phyloP scores from a whole-genome alignment of 2,329 filamentous ascomycete species.

The Monosporascus ibericus region DNA sequence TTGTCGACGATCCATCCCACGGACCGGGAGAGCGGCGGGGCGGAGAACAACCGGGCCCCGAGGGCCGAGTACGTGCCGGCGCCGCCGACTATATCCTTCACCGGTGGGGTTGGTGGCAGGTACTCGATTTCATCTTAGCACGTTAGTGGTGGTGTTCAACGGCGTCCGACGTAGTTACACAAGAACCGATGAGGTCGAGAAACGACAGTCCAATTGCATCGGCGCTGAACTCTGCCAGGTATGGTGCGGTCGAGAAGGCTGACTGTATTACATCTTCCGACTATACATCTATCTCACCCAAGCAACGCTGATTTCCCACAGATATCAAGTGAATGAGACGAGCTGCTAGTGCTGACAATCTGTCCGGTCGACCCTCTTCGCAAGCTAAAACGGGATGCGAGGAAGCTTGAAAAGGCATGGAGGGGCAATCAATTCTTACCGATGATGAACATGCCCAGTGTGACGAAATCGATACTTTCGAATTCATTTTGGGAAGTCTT shows the following conservation, averaged over 20 bases:
- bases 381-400: neutral
- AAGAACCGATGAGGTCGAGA: too few relatives aligned
- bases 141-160: slow-evolving; percentile 9
- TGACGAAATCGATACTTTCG: slow-evolving; percentile 58
- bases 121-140: slow-evolving; percentile 84
- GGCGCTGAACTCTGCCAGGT: too few relatives aligned
- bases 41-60: slow-evolving; percentile 83
- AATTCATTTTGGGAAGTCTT: slow-evolving; percentile 16
- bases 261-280: neutral
- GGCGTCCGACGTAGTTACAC: too few relatives aligned
- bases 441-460: slow-evolving; percentile 69
- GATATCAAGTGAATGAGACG: neutral
- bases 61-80: slow-evolving; percentile 82
- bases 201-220: too few relatives aligned
- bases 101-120: slow-evolving; percentile 59
- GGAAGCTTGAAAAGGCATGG: neutral
- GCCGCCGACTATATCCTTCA: slow-evolving; percentile 76
- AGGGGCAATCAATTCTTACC: slow-evolving; percentile 37
- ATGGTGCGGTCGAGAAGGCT: too few relatives aligned
- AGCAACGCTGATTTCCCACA: neutral
- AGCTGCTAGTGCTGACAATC: neutral
- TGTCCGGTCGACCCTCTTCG: neutral
- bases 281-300: too few relatives aligned
- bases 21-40: slow-evolving; percentile 54
- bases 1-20: slow-evolving; percentile 90